Percentiles rank a stretch among this genome's conserved stretches.
Conservation (phyloP, 495 filamentous ascomycete genomes). For the Aspergillus hancockii region DNA sequence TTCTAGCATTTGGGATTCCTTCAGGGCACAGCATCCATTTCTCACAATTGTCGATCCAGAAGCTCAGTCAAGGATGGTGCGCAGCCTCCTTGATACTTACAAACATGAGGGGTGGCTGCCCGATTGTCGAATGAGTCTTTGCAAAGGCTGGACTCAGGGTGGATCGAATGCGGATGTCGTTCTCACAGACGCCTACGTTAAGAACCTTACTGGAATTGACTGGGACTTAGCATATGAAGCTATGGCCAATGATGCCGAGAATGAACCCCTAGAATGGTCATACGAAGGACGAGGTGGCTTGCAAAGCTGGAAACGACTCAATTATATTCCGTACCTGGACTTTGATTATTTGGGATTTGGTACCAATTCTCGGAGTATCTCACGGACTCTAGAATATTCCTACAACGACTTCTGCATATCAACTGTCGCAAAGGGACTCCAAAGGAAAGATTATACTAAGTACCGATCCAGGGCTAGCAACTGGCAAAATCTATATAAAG, state of each 20-base stretch:
- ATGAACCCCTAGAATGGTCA: constrained; percentile 64
- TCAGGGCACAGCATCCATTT: constrained; percentile 65
- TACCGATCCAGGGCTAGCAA: constrained; percentile 5
- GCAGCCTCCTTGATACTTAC: constrained; percentile 73
- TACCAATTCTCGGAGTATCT: constrained; percentile 69
- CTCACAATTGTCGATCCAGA: constrained; percentile 66
- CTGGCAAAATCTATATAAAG: constrained; percentile 73
- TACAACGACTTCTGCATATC: constrained; percentile 70
- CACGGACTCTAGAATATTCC: constrained; percentile 71
- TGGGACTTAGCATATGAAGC: constrained; percentile 71
- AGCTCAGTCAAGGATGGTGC: constrained; percentile 62
- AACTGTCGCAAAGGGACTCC: constrained; percentile 44
- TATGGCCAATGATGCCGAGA: constrained; percentile 69
- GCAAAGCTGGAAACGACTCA: constrained; percentile 65
- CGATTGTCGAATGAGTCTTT: constrained; percentile 69
- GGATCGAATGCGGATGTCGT: constrained; percentile 79
- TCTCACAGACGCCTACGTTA: constrained; percentile 74
- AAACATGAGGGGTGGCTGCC: constrained; percentile 69
- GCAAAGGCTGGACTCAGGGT: constrained; percentile 68
- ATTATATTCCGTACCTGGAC: constrained; percentile 69
- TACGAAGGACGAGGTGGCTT: constrained; percentile 76
- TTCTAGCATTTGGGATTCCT: constrained; percentile 56
- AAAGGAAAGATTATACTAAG: background rate
- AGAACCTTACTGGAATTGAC: constrained; percentile 65
- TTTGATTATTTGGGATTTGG: constrained; percentile 74